Conservation (phyloP, 2,329 filamentous ascomycete species). For the Venturiaceae sp. region DNA sequence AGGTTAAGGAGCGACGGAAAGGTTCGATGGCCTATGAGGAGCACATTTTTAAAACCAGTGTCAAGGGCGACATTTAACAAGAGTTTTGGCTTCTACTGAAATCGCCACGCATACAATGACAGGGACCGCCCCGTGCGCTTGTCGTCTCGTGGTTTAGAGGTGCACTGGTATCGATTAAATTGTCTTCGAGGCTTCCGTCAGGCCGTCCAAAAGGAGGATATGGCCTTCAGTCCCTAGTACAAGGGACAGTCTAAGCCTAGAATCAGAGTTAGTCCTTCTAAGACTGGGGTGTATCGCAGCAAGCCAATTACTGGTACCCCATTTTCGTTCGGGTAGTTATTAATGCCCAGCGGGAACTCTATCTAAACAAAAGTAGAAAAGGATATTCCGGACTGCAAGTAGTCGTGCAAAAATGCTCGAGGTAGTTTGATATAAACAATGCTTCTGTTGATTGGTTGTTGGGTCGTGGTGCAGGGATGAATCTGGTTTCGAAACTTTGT, state of each 20-base stretch:
- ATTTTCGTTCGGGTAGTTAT: background rate
- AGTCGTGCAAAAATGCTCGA: background rate
- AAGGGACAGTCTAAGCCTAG: background rate
- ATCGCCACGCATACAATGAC: background rate
- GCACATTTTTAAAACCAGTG: too few relatives aligned
- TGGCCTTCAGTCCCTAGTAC: background rate
- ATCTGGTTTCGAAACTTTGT: background rate
- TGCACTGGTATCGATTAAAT: background rate
- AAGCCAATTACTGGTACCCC: background rate
- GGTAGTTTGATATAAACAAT: background rate
- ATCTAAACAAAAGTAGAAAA: background rate
- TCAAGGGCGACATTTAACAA: background rate
- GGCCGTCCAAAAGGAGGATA: background rate
- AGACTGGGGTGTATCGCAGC: background rate
- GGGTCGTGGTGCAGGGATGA: background rate
- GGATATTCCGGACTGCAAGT: background rate
- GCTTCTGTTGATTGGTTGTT: background rate
- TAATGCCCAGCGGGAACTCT: background rate
- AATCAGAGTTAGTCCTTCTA: background rate
- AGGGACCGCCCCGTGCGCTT: background rate
- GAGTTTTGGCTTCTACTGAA: background rate
- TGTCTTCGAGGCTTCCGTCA: background rate
- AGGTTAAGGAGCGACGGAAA: background rate
- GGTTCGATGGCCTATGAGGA: background rate
- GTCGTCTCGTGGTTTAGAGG: background rate